A percentile compares a stretch with the other conserved stretches of the same genome.
phyloP scores from a whole-genome alignment of 139 green algal genomes.

The Chlorella sp. region DNA sequence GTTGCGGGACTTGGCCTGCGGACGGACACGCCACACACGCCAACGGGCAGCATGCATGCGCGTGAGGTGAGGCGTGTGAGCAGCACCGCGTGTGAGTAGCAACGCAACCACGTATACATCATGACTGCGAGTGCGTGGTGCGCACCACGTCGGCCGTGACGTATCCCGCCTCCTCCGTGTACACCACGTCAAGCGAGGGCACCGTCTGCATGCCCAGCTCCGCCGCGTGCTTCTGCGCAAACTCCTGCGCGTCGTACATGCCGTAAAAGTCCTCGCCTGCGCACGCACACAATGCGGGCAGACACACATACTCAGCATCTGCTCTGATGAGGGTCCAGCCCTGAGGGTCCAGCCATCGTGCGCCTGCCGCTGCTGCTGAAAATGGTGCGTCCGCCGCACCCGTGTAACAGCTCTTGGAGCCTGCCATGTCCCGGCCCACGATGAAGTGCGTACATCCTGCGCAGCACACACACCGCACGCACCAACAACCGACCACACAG shows the following conservation, averaged over 20 bases:
- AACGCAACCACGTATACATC: too few species aligned
- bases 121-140: too few species aligned
- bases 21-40: neutral
- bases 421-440: constrained; percentile 92
- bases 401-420: constrained; percentile 74
- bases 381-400: too few species aligned
- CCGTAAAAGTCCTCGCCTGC: constrained; percentile 87
- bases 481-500: neutral
- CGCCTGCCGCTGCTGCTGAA: too few species aligned
- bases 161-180: constrained; percentile 72
- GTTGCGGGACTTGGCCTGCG: constrained; percentile 56
- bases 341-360: too few species aligned
- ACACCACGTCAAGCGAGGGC: constrained; percentile 76
- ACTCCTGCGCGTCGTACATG: constrained; percentile 72
- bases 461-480: neutral
- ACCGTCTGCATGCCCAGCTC: constrained; percentile 88
- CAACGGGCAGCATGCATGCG: too few species aligned
- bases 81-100: too few species aligned
- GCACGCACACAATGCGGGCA: too few species aligned
- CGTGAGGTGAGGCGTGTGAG: too few species aligned
- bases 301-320: too few species aligned
- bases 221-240: constrained; percentile 48
- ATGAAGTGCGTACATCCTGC: constrained; percentile 94
- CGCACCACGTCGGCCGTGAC: constrained; percentile 73
- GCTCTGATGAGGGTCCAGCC: too few species aligned